Evolutionary conservation across 2,329 filamentous ascomycete genomes (phyloP), one percentile per base, ranked within the genome.

Genomic region (Penicillium digitatum): DNA sequence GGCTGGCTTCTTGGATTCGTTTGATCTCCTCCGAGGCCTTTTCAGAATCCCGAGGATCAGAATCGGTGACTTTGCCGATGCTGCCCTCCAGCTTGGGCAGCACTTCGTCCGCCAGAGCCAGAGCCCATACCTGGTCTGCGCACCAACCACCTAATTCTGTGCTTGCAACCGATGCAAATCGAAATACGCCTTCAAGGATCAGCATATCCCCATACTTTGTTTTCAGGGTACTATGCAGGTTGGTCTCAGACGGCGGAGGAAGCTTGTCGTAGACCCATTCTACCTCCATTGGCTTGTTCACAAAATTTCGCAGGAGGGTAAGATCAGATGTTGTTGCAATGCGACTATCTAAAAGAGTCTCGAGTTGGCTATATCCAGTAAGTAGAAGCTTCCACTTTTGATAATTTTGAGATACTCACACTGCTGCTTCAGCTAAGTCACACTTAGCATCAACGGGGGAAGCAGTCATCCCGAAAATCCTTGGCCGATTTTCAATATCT

Each of bases 391-490:
- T 34, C 16, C 3, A 37, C 4, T n/a, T 22, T 44, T 16, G n/a
- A 24, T 14, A 22, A 24, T 49, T 27, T 20, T 24, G 27, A 8
- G 22, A 12, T 8, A 12, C 69, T 59, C 72, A 79, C 56, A 77
- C 76, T 0, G 89, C 88, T 35, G 89, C 89, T 56, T 83, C 78
- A 16, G 79, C 78, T 27, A 95, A 81, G 61, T 96, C 86, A 0
- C 82, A 82, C 66, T 89, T 88, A 0, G 89, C 85, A 74, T 97
- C 92, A 3, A 96, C 87, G 0, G 94, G 94, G 0, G 94, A 97
- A 8, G 94, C 94, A 1, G 94, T 99, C 93, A 97, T 96, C 26
- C 93, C 93, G 62, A 99, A 88, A 20, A 99, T 86, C 35, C 86
- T 87, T 4, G 94, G 94, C 5, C 85, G 80, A 45, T 74, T 75